Percentiles rank a stretch among this genome's conserved stretches.
phyloP scores from a whole-genome alignment of 768 basidiomycete genomes.

The Kwoniella dejecticola region DNA sequence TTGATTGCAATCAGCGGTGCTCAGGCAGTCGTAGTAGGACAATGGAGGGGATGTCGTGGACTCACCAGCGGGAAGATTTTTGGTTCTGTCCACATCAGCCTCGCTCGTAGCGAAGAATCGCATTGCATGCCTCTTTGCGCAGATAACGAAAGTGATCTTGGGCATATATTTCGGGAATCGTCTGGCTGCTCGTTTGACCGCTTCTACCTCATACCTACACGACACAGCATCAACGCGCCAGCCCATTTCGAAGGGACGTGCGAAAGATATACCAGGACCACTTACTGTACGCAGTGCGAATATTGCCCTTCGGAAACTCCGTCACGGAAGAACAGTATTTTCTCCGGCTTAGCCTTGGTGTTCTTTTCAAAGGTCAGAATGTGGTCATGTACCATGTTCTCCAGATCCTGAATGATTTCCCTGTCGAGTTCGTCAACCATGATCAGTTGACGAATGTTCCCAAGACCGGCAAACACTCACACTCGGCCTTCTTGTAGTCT shows the following conservation, averaged over 20 bases:
- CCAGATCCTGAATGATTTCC: constrained; percentile 53
- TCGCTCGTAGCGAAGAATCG: constrained; percentile 47
- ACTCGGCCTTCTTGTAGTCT: constrained; percentile 53
- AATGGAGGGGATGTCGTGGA: background rate
- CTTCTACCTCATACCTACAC: constrained; percentile 37
- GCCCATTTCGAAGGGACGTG: background rate
- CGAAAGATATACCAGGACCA: background rate
- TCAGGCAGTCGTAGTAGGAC: background rate
- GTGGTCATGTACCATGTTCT: constrained; percentile 44
- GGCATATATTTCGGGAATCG: constrained; percentile 45
- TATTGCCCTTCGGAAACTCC: constrained; percentile 55
- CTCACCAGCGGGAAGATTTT: constrained; percentile 48
- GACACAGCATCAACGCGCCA: background rate
- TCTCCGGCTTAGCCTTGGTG: constrained; percentile 37
- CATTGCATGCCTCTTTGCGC: constrained; percentile 55
- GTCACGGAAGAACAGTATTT: constrained; percentile 55
- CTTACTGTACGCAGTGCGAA: constrained; percentile 47
- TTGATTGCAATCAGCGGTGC: background rate
- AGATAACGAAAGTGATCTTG: constrained; percentile 52
- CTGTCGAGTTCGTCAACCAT: constrained; percentile 12
- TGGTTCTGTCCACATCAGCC: constrained; percentile 44
- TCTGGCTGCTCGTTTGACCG: constrained; percentile 42
- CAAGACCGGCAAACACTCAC: constrained; percentile 24
- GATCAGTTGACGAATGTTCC: background rate
- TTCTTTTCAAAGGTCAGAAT: constrained; percentile 46